Conservation (phyloP, 805 yeast genomes). For the Myxozyma mucilagina region DNA sequence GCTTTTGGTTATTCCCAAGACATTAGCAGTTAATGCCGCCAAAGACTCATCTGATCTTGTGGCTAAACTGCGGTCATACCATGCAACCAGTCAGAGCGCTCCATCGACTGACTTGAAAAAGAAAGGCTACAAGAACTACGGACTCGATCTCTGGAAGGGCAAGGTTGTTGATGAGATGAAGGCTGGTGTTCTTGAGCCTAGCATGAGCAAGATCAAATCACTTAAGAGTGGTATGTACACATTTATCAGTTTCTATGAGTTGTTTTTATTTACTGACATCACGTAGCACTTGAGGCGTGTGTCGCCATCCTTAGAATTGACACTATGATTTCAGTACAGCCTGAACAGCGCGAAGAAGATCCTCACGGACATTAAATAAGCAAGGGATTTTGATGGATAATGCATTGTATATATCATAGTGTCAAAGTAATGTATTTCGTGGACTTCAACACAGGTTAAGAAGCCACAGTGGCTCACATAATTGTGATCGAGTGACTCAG, state of each 20-base stretch:
- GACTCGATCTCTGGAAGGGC: constrained; percentile 87
- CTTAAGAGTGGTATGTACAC: constrained; percentile 58
- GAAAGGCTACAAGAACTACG: constrained; percentile 84
- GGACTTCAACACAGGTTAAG: background rate
- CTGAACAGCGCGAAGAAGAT: constrained; percentile 68
- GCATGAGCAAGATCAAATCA: constrained; percentile 87
- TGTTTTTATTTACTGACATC: background rate
- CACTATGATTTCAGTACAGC: constrained; percentile 96
- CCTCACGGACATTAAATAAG: constrained; percentile 58
- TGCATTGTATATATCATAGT: background rate
- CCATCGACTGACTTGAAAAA: constrained; percentile 80
- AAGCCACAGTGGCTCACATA: background rate
- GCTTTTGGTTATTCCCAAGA: constrained; percentile 88
- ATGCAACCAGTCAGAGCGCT: constrained; percentile 90
- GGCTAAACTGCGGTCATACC: constrained; percentile 93
- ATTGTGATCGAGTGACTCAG: background rate
- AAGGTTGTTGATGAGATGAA: constrained; percentile 82
- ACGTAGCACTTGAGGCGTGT: constrained; percentile 88
- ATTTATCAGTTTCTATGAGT: background rate
- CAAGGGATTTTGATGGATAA: background rate
- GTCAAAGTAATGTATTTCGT: background rate
- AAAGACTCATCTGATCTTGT: constrained; percentile 93
- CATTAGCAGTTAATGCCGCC: constrained; percentile 95
- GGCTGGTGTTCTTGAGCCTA: constrained; percentile 93
- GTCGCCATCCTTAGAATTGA: constrained; percentile 96